These are phyloP conservation scores for Beauveria rudraprayagi DNA, from an alignment of 2,329 filamentous ascomycete genomes.

Conservation along the genomic window DNA sequence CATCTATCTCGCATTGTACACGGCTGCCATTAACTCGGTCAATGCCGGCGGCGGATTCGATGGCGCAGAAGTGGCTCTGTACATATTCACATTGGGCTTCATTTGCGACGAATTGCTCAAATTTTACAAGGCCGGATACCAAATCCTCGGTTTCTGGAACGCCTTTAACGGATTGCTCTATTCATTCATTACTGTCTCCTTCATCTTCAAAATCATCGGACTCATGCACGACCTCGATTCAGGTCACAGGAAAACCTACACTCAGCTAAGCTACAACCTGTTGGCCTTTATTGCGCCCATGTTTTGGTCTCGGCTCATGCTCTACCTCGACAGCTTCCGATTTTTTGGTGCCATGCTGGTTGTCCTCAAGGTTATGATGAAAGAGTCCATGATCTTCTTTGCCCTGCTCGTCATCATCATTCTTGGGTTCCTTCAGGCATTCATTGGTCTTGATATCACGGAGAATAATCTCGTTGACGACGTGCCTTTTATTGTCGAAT, in stretches of 20 bases:
- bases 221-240: conserved; percentile 50
- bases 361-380: conserved; percentile 92
- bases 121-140: conserved; percentile 86
- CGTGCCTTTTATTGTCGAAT: conserved; percentile 64
- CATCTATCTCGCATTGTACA: conserved; percentile 78
- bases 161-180: conserved; percentile 87
- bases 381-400: conserved; percentile 92
- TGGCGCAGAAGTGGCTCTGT: conserved; percentile 72
- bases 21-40: conserved; percentile 86
- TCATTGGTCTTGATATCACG: conserved; percentile 80
- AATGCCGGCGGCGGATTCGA: conserved; percentile 81
- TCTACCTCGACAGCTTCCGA: conserved; percentile 87
- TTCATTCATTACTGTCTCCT: conserved; percentile 65
- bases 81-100: conserved; percentile 86
- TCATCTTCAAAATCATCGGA: conserved; percentile 72
- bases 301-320: conserved; percentile 89
- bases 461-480: conserved; percentile 64
- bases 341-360: conserved; percentile 99
- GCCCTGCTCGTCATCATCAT: conserved; percentile 78
- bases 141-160: conserved; percentile 95
- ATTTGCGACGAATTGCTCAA: conserved; percentile 82
- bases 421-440: conserved; percentile 83
- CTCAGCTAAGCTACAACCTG: conserved; percentile 85
- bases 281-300: conserved; percentile 87
- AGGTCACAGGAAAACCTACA: conserved; percentile 50